These are phyloP conservation scores for Manihot esculenta DNA, from an alignment of 441 rosid genomes.

Conservation along the genomic window DNA sequence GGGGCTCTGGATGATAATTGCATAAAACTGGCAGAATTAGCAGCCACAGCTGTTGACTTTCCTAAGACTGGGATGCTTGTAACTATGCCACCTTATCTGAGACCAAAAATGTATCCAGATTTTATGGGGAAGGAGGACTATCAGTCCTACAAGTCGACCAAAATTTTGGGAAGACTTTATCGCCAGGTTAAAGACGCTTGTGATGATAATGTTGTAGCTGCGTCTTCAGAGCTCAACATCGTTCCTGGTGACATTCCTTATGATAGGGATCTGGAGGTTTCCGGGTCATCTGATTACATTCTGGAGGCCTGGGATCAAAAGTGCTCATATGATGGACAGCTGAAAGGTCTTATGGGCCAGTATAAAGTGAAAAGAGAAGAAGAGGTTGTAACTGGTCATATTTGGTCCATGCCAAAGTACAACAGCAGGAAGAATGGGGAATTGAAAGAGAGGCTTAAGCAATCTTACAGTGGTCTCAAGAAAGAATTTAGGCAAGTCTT, in stretches of 20 bases:
- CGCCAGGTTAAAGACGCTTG: slow-evolving; percentile 57
- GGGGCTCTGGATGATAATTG: slow-evolving; percentile 82
- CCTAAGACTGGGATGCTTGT: slow-evolving; percentile 90
- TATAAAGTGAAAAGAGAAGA: slow-evolving; percentile 83
- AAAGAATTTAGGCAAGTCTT: slow-evolving; percentile 70
- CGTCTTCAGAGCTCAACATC: slow-evolving; percentile 38
- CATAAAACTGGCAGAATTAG: slow-evolving; percentile 65
- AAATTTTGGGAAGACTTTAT: slow-evolving; percentile 82
- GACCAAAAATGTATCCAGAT: slow-evolving; percentile 81
- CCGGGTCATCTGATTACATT: slow-evolving; percentile 57
- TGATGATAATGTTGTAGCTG: slow-evolving; percentile 42
- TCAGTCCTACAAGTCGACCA: slow-evolving; percentile 66
- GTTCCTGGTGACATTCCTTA: slow-evolving; percentile 49
- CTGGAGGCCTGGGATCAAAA: slow-evolving; percentile 76
- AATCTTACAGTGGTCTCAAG: slow-evolving; percentile 59
- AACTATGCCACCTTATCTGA: slow-evolving; percentile 59
- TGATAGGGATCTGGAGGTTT: slow-evolving; percentile 58
- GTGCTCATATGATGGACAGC: slow-evolving; percentile 67
- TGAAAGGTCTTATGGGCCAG: slow-evolving; percentile 70
- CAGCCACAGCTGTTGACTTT: slow-evolving; percentile 91
- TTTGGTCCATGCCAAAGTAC: slow-evolving; percentile 88
- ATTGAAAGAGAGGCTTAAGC: slow-evolving; percentile 68
- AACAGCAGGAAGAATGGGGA: slow-evolving; percentile 71
- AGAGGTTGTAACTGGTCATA: slow-evolving; percentile 86
- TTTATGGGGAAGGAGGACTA: slow-evolving; percentile 80